These are phyloP conservation scores for Cladosporium sphaerospermum DNA, from an alignment of 2,329 filamentous ascomycete genomes.

Conservation along the genomic window DNA sequence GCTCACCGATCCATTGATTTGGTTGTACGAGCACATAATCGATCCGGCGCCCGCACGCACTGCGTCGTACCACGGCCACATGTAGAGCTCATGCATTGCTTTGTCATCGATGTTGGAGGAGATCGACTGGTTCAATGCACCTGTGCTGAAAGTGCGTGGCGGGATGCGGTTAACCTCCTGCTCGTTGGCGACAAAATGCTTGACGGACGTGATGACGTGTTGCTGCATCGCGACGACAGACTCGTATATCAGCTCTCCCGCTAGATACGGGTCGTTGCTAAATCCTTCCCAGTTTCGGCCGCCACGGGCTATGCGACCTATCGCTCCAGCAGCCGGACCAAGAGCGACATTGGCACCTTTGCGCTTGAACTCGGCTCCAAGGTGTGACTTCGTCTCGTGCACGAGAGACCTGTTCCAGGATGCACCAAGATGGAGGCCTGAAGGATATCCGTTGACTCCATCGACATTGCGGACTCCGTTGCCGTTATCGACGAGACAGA, in stretches of 20 bases:
- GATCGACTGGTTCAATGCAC: conserved; percentile 27
- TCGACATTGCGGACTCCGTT: conserved; percentile 29
- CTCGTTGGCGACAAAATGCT: conserved; percentile 29
- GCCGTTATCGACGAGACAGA: conserved; percentile 37
- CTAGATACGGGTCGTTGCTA: conserved; percentile 22
- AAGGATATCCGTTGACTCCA: conserved; percentile 32
- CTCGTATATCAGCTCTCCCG: conserved; percentile 23
- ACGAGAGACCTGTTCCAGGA: conserved; percentile 45
- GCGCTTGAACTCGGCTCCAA: conserved; percentile 30
- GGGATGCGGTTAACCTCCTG: conserved; percentile 25
- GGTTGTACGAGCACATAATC: conserved; percentile 70
- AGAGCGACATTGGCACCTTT: conserved; percentile 29
- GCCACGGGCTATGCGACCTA: conserved; percentile 26
- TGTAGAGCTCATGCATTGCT: conserved; percentile 48
- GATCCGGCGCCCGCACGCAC: conserved; percentile 59
- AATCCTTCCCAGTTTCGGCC: conserved; percentile 30
- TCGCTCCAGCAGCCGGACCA: conserved; percentile 41
- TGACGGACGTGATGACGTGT: conserved; percentile 36
- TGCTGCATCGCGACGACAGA: conserved; percentile 36
- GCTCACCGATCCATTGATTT: conserved; percentile 51
- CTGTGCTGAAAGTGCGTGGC: conserved; percentile 34
- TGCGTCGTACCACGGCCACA: conserved; percentile 59
- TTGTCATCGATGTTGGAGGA: conserved; percentile 40
- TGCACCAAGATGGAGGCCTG: conserved; percentile 33
- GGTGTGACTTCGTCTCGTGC: conserved; percentile 27